These are phyloP conservation scores for Diplotaxis tenuifolia DNA, from an alignment of 345 rosid genomes.

Conservation along the genomic window DNA sequence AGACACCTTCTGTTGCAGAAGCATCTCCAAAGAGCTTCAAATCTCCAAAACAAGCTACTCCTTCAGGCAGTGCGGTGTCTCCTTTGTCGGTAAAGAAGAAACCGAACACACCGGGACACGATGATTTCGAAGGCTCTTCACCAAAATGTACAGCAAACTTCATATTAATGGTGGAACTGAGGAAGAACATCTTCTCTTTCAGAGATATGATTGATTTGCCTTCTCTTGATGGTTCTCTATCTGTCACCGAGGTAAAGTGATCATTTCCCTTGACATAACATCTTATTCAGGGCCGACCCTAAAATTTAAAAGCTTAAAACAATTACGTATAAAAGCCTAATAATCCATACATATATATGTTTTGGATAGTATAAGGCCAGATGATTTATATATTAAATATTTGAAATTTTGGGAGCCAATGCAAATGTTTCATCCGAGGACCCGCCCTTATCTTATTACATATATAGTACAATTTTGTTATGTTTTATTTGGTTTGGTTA, in stretches of 20 bases:
- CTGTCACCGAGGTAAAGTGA: conserved; percentile 58
- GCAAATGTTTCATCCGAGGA: neutral
- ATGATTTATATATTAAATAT: neutral
- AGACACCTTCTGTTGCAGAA: conserved; percentile 3
- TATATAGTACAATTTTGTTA: neutral
- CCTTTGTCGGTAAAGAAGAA: conserved; percentile 16
- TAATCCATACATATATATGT: neutral
- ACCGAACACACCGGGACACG: conserved; percentile 21
- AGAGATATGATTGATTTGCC: conserved; percentile 77
- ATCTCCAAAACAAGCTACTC: conserved; percentile 27
- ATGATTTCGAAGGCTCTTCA: conserved; percentile 17
- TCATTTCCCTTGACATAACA: neutral
- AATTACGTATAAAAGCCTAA: neutral
- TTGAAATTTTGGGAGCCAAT: neutral
- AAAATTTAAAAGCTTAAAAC: neutral
- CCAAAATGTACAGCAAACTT: conserved; percentile 38
- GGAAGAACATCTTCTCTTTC: conserved; percentile 58
- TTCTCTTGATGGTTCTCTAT: conserved; percentile 44
- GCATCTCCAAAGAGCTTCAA: conserved; percentile 30
- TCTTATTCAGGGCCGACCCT: neutral
- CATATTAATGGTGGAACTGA: conserved; percentile 59
- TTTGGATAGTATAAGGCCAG: neutral
- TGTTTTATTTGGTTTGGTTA: too few relatives aligned
- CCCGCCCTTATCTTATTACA: neutral
- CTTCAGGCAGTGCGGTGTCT: conserved; percentile 5